These are phyloP conservation scores for Pleurotus tuoliensis DNA, from an alignment of 768 basidiomycete genomes.

Conservation along the genomic window DNA sequence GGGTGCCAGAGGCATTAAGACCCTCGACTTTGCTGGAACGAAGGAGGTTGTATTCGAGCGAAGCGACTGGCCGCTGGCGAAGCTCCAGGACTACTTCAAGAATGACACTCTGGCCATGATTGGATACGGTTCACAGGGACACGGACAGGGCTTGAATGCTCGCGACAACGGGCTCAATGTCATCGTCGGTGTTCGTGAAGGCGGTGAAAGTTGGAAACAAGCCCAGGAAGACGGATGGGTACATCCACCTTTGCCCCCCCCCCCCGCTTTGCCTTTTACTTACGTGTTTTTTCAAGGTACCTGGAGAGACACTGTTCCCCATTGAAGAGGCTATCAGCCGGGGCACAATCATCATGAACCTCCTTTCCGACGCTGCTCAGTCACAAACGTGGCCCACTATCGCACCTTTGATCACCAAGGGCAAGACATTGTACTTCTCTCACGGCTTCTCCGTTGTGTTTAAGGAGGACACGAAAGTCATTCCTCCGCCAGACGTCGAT, in stretches of 20 bases:
- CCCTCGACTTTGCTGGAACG: constrained; percentile 93
- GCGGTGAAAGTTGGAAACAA: constrained; percentile 95
- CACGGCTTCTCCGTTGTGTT: constrained; percentile 99
- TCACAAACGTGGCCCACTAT: constrained; percentile 89
- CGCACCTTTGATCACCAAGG: constrained; percentile 95
- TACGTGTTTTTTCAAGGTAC: constrained; percentile 50
- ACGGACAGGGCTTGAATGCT: constrained; percentile 97
- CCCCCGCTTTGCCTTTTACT: constrained; percentile 2
- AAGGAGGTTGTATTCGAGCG: constrained; percentile 94
- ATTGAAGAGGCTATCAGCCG: constrained; percentile 95
- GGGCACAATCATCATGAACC: constrained; percentile 99
- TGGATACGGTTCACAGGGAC: constrained; percentile 98
- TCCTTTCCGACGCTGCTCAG: constrained; percentile 99
- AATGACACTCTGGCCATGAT: constrained; percentile 99
- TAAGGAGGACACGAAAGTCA: constrained; percentile 93
- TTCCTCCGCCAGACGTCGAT: constrained; percentile 91
- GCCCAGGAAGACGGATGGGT: constrained; percentile 97
- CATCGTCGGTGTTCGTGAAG: constrained; percentile 96
- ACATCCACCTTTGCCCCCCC: constrained; percentile 17
- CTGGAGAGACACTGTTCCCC: constrained; percentile 95
- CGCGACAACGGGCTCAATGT: constrained; percentile 99
- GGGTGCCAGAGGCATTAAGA: constrained; percentile 82
- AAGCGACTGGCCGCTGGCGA: constrained; percentile 95
- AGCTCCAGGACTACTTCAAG: constrained; percentile 99
- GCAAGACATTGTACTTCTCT: constrained; percentile 99